Evolutionary conservation across 352 stramenopile species (phyloP).

Genomic region (Pythium oligandrum): DNA sequence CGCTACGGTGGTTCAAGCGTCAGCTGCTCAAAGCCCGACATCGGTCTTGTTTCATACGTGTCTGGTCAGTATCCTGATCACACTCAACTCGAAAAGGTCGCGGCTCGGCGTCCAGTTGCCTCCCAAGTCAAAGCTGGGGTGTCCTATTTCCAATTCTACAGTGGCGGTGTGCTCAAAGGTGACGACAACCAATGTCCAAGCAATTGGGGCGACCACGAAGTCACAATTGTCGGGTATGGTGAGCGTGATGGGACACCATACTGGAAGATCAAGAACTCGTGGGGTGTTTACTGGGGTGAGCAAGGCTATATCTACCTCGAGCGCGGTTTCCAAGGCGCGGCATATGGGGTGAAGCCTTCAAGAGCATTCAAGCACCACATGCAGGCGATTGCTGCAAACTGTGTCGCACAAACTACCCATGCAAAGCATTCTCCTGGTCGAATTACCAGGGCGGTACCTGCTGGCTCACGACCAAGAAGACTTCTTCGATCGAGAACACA

Average conservation of each 20-base stretch:
- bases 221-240: slow-evolving; percentile 32
- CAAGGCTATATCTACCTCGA: slow-evolving; percentile 29
- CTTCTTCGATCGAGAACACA: background rate
- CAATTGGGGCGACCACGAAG: slow-evolving; percentile 15
- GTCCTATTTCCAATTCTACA: slow-evolving; percentile 7
- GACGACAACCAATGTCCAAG: slow-evolving; percentile 2
- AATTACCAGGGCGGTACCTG: slow-evolving; percentile 1
- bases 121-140: background rate
- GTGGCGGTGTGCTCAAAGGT: slow-evolving; percentile 4
- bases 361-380: background rate
- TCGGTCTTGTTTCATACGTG: slow-evolving; percentile 7
- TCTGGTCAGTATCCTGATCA: slow-evolving; percentile 3
- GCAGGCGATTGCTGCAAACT: slow-evolving; percentile 6
- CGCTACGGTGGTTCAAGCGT: slow-evolving; percentile 11
- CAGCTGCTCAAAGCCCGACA: slow-evolving; percentile 5
- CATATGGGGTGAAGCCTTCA: slow-evolving; percentile 5
- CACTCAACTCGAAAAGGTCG: slow-evolving; percentile 4
- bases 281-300: slow-evolving; percentile 23
- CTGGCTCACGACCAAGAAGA: slow-evolving; percentile 5
- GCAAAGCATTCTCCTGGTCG: slow-evolving; percentile 1
- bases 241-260: slow-evolving; percentile 14
- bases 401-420: background rate
- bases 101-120: slow-evolving; percentile 4
- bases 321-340: slow-evolving; percentile 10
- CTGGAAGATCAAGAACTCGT: slow-evolving; percentile 47